Base-by-base conservation (phyloP, 1,284 basidiomycete species). In the Cutaneotrichosporon daszewskae region DNA sequence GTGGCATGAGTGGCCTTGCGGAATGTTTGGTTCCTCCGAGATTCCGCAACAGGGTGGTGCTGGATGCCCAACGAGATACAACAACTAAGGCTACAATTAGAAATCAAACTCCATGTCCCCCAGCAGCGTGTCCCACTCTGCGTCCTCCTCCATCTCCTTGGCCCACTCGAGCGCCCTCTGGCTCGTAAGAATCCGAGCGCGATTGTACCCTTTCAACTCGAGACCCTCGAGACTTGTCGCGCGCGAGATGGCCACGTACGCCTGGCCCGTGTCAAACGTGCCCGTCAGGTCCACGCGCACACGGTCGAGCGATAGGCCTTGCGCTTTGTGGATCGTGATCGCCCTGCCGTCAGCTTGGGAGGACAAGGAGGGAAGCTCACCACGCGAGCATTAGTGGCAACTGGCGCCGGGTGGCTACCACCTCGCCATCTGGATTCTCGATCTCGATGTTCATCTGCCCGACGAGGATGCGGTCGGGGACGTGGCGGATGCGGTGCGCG, bases 241-340 rank as follows among this genome's bases (percentile, higher is more conserved):
- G 38, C 65, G 49, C 1, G 65, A 67, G 11, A 65, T 45, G 1
- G 65, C 65, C 0, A 67, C 65, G 32, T 67, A 67, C 5, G 57
- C 57, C 40, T 67, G 64, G 5, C 65, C 65, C 27, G 52, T 47
- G 8, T 54, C 59, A 32, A 67, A 91, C 3, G 87, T 82, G 11
- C 44, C 37, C 2, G 18, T 11, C 2, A 51, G 37, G 27, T 51
- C 45, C 13, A 51, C 49, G 11, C 35, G 87, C 42, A 94, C 87
- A 18, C 85, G 77, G 43, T 89, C 83, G 16, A 94, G 75, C 0
- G 71, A 72, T 45, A 72, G 69, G 13, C 73, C 73, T 45, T 72
- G 62, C 11, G 57, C 51, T 38, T 66, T 66, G 40, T 66, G 64
- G 19, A 66, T 62, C 2, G 64, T 66, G 39, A 66, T 44, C 3